Evolutionary conservation across 2,329 filamentous ascomycete species (phyloP).

Genomic region (Sarocladium strictum): DNA sequence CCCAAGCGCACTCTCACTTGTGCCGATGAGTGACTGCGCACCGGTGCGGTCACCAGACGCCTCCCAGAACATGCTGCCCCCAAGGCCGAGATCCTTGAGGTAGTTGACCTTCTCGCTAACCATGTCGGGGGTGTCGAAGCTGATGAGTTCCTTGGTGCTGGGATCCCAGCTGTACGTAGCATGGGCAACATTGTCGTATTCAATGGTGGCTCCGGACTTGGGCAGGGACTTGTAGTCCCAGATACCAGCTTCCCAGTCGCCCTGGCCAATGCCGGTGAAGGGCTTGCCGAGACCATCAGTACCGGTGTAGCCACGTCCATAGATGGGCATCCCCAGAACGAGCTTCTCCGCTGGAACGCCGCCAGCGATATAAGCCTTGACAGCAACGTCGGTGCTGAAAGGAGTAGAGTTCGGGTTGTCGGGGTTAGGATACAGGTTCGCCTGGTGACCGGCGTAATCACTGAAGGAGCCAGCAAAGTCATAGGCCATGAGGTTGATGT

Average conservation of each 20-base stretch:
- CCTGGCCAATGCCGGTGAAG: constrained; percentile 59
- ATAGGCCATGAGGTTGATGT: constrained; percentile 68
- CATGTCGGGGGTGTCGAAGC: constrained; percentile 62
- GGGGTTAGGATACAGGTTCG: constrained; percentile 59
- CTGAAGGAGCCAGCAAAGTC: constrained; percentile 73
- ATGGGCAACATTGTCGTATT: constrained; percentile 49
- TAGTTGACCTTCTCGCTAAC: constrained; percentile 59
- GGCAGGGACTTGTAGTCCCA: constrained; percentile 82
- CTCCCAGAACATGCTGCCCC: constrained; percentile 85
- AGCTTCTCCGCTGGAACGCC: constrained; percentile 62
- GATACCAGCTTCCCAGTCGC: constrained; percentile 67
- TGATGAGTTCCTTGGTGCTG: constrained; percentile 55
- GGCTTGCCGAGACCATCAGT: constrained; percentile 60
- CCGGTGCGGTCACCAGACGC: constrained; percentile 60
- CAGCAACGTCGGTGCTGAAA: constrained; percentile 60
- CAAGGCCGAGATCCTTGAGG: constrained; percentile 56
- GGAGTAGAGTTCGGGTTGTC: constrained; percentile 55
- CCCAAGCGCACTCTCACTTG: constrained; percentile 33
- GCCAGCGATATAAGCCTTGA: constrained; percentile 57
- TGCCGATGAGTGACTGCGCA: constrained; percentile 53
- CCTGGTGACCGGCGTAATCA: constrained; percentile 56
- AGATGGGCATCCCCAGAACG: constrained; percentile 69
- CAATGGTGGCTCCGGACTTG: constrained; percentile 48
- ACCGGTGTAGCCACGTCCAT: constrained; percentile 21
- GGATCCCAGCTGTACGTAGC: constrained; percentile 69